Evolutionary conservation across 2,329 filamentous ascomycete genomes (phyloP), one percentile per base, ranked within the genome.

Genomic region (Claviceps humidiphila): DNA sequence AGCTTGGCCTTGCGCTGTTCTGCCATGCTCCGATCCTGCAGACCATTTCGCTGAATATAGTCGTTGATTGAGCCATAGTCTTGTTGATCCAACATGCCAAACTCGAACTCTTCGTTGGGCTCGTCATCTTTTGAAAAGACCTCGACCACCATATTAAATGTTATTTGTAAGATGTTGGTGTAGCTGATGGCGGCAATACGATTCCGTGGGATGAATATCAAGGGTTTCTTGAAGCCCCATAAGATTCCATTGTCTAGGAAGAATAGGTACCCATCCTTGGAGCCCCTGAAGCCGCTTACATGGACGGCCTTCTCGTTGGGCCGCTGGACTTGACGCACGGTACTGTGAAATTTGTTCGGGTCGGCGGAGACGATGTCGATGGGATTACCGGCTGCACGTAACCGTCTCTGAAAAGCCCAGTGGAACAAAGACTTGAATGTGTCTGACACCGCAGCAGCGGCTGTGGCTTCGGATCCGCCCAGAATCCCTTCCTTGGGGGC

Each of bases 161-260:
- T 86, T 22, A 82, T 74, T 60, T 84, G 81, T 46, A 85, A 68
- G 26, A 86, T 80, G 54, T 71, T 84, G 5, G 81, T 84, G 62
- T 84, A 85, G 59, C 79, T 83, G n/a, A 84, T 71, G 2, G 80
- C 79, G 0, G 72, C 71, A 49, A 85, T 80, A 13, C 75, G 72
- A 50, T 77, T 74, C 17, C 84, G 72, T 4, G 81, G 79, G 5
- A 85, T 70, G 58, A 84, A 85, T 22, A 83, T 66, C 2, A 85
- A 63, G 0, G 82, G 82, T 64, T 85, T 86, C 66, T 84, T 85
- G 70, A 82, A 86, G 0, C 74, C 81, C 80, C 81, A 86, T 7
- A 86, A 63, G 51, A 86, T 84, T 14, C 82, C 82, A 26, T 73
- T 80, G 37, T 80, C 75, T 16, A 86, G 67, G 61, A 85, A 84